Evolutionary conservation across 768 basidiomycete species (phyloP).

Genomic region (Serendipita sp.): DNA sequence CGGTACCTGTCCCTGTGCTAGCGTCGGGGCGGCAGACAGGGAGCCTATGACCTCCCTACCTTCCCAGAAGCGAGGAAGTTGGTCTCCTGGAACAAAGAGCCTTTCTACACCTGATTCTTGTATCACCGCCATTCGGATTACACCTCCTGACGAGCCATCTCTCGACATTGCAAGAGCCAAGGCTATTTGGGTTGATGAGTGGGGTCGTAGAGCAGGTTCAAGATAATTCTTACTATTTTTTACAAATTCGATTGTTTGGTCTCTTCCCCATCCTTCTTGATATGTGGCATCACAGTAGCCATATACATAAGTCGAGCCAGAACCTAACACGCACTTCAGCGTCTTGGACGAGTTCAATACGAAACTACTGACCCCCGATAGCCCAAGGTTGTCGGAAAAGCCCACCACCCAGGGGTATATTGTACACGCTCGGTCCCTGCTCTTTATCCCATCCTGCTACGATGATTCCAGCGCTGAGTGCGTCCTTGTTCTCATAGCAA

Average conservation of each 20-base stretch:
- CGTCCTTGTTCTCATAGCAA: slow-evolving; percentile 90
- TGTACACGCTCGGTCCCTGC: slow-evolving; percentile 82
- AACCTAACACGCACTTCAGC: slow-evolving; percentile 32
- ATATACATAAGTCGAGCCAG: slow-evolving; percentile 95
- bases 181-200: slow-evolving; percentile 30
- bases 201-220: background rate
- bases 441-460: slow-evolving; percentile 96
- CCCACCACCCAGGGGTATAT: slow-evolving; percentile 92
- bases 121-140: slow-evolving; percentile 94
- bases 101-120: slow-evolving; percentile 84
- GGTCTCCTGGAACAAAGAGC: slow-evolving; percentile 78
- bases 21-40: slow-evolving; percentile 11
- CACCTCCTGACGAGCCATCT: slow-evolving; percentile 95
- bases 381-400: slow-evolving; percentile 97
- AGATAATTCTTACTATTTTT: slow-evolving; percentile 61
- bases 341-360: background rate
- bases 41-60: slow-evolving; percentile 52
- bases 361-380: slow-evolving; percentile 58
- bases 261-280: slow-evolving; percentile 75
- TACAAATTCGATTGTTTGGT: slow-evolving; percentile 86
- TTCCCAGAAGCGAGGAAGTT: slow-evolving; percentile 83
- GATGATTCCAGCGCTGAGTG: slow-evolving; percentile 81
- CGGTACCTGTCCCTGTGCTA: slow-evolving; percentile 19
- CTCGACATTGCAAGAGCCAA: slow-evolving; percentile 91
- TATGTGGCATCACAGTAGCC: slow-evolving; percentile 99